These are phyloP conservation scores for Pseudogymnoascus sp. DNA, from an alignment of 2,329 filamentous ascomycete species.

Conservation along the genomic window DNA sequence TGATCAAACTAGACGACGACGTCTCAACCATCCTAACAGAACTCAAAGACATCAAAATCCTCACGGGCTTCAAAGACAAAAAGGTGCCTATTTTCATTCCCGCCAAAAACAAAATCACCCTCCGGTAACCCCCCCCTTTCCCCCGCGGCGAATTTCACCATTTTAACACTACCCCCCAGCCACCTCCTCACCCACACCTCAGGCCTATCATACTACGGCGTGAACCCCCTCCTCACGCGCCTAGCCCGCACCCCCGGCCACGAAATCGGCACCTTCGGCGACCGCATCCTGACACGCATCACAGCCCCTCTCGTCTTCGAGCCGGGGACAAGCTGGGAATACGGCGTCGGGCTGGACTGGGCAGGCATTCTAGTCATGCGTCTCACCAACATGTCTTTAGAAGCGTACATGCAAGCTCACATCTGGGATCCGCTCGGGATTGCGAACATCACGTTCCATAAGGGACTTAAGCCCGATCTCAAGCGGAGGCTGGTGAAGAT, in stretches of 20 bases:
- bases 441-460: conserved; percentile 17
- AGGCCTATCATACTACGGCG: conserved; percentile 20
- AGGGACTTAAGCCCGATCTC: conserved; percentile 20
- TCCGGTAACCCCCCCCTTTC: conserved; percentile 18
- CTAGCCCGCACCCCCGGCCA: conserved; percentile 12
- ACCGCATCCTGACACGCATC: not conserved
- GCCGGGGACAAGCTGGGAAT: conserved; percentile 54
- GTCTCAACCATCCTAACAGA: conserved; percentile 22
- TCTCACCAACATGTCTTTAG: conserved; percentile 15
- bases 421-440: conserved; percentile 22
- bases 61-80: conserved; percentile 21
- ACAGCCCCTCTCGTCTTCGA: conserved; percentile 50
- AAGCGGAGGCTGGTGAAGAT: conserved; percentile 17
- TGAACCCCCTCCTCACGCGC: conserved; percentile 10
- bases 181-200: conserved; percentile 24
- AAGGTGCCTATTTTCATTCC: conserved; percentile 17
- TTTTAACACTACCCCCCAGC: conserved; percentile 12
- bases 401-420: conserved; percentile 19
- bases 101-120: conserved; percentile 19
- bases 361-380: conserved; percentile 43
- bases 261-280: not conserved
- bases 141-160: conserved; percentile 2
- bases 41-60: conserved; percentile 21
- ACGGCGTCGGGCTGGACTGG: conserved; percentile 47
- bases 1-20: conserved; percentile 40